These are phyloP conservation scores for Venturia carpophila DNA, from an alignment of 2,329 filamentous ascomycete genomes.

Conservation along the genomic window DNA sequence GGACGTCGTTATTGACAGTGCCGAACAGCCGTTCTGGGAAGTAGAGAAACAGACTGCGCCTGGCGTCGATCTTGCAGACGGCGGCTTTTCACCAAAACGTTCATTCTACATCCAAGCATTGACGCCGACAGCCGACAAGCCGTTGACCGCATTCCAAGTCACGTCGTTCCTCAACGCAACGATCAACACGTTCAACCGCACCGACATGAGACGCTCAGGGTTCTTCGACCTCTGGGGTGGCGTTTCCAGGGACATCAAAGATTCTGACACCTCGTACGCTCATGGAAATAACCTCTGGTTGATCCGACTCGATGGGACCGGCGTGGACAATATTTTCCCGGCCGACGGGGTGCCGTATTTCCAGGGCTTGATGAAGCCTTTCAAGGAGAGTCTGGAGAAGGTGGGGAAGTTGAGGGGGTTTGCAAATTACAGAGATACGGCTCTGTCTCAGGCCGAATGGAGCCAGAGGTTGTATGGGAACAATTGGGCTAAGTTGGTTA, in stretches of 20 bases:
- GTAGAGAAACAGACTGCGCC: background rate
- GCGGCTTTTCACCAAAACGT: background rate
- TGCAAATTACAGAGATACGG: slow-evolving; percentile 23
- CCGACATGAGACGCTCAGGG: slow-evolving; percentile 4
- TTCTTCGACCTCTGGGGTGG: slow-evolving; percentile 24
- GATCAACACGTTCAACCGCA: slow-evolving; percentile 4
- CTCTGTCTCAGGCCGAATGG: slow-evolving; percentile 21
- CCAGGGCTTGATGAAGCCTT: slow-evolving; percentile 20
- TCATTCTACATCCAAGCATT: slow-evolving; percentile 3
- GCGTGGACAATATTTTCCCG: background rate
- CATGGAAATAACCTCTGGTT: slow-evolving; percentile 24
- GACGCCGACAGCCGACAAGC: background rate
- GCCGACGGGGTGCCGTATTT: background rate
- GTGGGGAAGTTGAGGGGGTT: slow-evolving; percentile 22
- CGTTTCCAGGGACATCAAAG: slow-evolving; percentile 20
- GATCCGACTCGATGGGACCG: slow-evolving; percentile 24
- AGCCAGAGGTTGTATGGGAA: slow-evolving; percentile 22
- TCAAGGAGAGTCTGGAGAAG: slow-evolving; percentile 21
- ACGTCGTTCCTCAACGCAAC: background rate
- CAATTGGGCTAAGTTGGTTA: slow-evolving; percentile 23
- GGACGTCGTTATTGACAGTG: background rate
- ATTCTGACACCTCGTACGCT: slow-evolving; percentile 21
- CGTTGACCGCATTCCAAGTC: background rate
- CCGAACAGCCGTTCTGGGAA: background rate
- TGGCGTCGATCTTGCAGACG: background rate